phyloP scores from a whole-genome alignment of 176 grass and related monocot genomes.

The Avena atlantica region DNA sequence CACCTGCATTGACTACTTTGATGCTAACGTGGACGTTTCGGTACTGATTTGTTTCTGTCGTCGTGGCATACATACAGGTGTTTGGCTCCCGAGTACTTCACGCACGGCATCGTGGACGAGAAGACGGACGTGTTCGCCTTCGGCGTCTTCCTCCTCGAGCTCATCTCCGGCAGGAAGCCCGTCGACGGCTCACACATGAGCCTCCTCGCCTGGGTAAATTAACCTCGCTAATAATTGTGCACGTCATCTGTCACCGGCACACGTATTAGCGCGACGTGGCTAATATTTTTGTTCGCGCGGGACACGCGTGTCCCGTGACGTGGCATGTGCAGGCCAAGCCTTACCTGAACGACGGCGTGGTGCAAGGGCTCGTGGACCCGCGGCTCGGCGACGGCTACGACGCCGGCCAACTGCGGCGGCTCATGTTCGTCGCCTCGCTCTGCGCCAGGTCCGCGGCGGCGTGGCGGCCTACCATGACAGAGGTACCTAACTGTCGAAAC shows the following conservation, averaged over 20 bases:
- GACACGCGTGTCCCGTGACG: neutral
- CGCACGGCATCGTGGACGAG: slow-evolving; percentile 91
- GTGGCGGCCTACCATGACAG: slow-evolving; percentile 89
- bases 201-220: slow-evolving; percentile 74
- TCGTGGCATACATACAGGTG: slow-evolving; percentile 48
- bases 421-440: slow-evolving; percentile 83
- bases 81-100: slow-evolving; percentile 94
- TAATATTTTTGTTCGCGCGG: neutral
- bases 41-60: too few species aligned
- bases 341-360: slow-evolving; percentile 71
- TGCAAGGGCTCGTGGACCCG: slow-evolving; percentile 75
- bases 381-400: slow-evolving; percentile 76
- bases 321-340: slow-evolving; percentile 72
- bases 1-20: neutral
- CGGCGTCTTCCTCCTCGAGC: slow-evolving; percentile 94
- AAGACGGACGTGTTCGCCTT: slow-evolving; percentile 98
- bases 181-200: slow-evolving; percentile 90
- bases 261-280: neutral
- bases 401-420: slow-evolving; percentile 73
- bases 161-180: slow-evolving; percentile 86
- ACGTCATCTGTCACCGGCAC: neutral
- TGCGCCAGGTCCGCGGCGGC: slow-evolving; percentile 68
- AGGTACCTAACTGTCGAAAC: slow-evolving; percentile 49
- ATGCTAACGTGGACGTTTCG: neutral
- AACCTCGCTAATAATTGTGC: neutral